Evolutionary conservation across 331 rosid species (phyloP).

Genomic region (Acacia pycnantha): DNA sequence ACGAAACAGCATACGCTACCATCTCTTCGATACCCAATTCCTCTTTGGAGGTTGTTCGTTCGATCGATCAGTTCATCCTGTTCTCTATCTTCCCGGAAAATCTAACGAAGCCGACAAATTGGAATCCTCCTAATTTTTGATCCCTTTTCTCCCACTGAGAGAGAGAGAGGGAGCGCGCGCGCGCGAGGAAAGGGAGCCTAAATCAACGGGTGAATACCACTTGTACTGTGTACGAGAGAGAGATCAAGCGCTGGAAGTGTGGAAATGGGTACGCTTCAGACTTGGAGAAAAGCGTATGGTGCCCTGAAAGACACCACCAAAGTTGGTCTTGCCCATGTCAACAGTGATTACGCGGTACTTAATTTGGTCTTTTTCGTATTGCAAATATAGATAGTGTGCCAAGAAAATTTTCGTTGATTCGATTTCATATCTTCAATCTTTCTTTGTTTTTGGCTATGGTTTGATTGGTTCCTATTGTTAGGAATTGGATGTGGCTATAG

Average conservation of each 20-base stretch:
- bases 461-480: slow-evolving; percentile 47
- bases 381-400: slow-evolving; percentile 19
- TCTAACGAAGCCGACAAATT: neutral
- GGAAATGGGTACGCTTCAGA: slow-evolving; percentile 89
- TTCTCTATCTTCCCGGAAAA: slow-evolving; percentile 37
- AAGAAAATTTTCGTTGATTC: neutral
- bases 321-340: slow-evolving; percentile 99
- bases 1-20: neutral
- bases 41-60: neutral
- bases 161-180: neutral
- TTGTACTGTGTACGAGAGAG: neutral
- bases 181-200: slow-evolving; percentile 27
- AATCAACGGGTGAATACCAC: slow-evolving; percentile 45
- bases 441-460: slow-evolving; percentile 19
- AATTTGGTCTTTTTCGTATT: neutral
- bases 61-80: neutral
- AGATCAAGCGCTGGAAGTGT: slow-evolving; percentile 38
- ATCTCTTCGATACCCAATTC: neutral
- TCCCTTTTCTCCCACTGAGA: neutral
- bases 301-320: slow-evolving; percentile 93
- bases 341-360: slow-evolving; percentile 93
- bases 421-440: neutral
- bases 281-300: slow-evolving; percentile 97
- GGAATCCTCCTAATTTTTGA: neutral
- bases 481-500: slow-evolving; percentile 99